Percentiles rank a stretch among this genome's conserved stretches.
These are phyloP conservation scores for Brassica hybrid DNA, from an alignment of 441 rosid genomes.

Conservation along the genomic window DNA sequence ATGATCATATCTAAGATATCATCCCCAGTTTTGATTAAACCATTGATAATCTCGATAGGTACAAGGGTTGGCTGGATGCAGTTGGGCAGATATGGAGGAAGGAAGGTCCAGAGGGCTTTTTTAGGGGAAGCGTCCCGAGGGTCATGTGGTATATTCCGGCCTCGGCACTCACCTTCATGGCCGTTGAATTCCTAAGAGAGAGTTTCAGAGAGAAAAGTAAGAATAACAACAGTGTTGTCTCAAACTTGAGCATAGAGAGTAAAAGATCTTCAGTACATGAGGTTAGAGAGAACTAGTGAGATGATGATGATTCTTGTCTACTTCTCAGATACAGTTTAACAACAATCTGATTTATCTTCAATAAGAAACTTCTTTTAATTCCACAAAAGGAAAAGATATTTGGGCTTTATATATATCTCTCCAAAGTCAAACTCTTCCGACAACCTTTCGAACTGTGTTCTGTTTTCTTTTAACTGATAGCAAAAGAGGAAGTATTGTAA, in stretches of 20 bases:
- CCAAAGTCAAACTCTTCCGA: too few relatives aligned
- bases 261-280: slow-evolving; percentile 52
- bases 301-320: too few relatives aligned
- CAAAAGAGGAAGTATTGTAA: neutral
- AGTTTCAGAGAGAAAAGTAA: slow-evolving; percentile 58
- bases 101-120: slow-evolving; percentile 81
- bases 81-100: slow-evolving; percentile 62
- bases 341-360: slow-evolving; percentile 29
- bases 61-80: slow-evolving; percentile 88
- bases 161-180: slow-evolving; percentile 96
- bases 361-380: slow-evolving; percentile 11
- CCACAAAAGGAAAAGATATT: neutral
- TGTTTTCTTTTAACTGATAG: neutral
- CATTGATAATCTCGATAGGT: slow-evolving; percentile 48
- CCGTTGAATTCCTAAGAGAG: slow-evolving; percentile 84
- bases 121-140: slow-evolving; percentile 90
- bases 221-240: slow-evolving; percentile 33
- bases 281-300: slow-evolving; percentile 46
- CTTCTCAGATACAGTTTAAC: slow-evolving; percentile 11
- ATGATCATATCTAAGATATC: slow-evolving; percentile 13
- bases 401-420: neutral
- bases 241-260: slow-evolving; percentile 60
- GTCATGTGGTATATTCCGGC: slow-evolving; percentile 96
- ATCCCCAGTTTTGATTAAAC: neutral
- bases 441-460: neutral